Evolutionary conservation across 2,329 filamentous ascomycete genomes (phyloP).

Genomic region (Paramyrothecium sp.): DNA sequence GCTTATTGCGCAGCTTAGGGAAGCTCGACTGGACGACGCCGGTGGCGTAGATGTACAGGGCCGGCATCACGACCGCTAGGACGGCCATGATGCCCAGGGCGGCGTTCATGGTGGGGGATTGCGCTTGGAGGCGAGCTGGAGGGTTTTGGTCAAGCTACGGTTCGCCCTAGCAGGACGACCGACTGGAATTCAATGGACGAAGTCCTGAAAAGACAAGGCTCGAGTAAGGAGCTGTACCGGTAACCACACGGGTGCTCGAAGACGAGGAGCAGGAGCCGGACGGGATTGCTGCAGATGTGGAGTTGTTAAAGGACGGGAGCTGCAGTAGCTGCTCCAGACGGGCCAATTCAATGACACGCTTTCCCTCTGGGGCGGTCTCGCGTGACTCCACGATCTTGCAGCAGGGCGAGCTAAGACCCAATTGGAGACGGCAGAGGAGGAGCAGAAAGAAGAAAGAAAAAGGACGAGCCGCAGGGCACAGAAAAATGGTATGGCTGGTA

Average conservation of each 20-base stretch:
- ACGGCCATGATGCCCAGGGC: slow-evolving; percentile 19
- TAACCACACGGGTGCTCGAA: neutral
- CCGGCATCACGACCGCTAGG: slow-evolving; percentile 38
- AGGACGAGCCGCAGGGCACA: too few relatives aligned
- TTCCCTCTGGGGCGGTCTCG: neutral
- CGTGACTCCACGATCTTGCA: neutral
- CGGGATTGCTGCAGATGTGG: neutral
- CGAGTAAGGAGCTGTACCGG: neutral
- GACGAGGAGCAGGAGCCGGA: neutral
- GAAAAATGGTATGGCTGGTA: too few relatives aligned
- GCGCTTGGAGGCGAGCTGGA: neutral
- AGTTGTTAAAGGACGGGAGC: neutral
- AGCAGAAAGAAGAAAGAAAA: too few relatives aligned
- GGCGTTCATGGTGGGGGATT: slow-evolving; percentile 15
- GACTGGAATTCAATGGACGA: too few relatives aligned
- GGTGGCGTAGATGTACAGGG: slow-evolving; percentile 52
- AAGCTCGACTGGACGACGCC: slow-evolving; percentile 49
- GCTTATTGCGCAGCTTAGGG: slow-evolving; percentile 74
- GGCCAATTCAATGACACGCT: neutral
- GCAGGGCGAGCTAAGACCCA: too few relatives aligned
- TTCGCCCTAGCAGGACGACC: too few relatives aligned
- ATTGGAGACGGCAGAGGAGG: too few relatives aligned
- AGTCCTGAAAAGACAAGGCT: too few relatives aligned
- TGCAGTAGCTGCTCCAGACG: neutral
- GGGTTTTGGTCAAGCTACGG: too few relatives aligned